Evolutionary conservation across 2,329 filamentous ascomycete genomes (phyloP), one percentile per base, ranked within the genome.

Genomic region (Botrytis porri): DNA sequence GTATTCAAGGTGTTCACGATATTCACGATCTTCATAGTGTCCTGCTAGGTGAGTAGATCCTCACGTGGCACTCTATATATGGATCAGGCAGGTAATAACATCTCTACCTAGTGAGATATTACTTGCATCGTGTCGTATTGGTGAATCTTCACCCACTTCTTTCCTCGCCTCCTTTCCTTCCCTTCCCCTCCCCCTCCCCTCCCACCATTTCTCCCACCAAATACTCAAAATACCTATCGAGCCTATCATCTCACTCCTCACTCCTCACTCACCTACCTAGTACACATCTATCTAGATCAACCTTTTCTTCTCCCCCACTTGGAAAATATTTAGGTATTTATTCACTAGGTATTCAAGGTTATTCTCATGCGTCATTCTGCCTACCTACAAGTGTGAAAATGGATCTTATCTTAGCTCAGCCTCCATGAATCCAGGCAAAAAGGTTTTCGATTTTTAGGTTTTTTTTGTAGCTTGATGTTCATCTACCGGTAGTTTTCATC

Each of bases 381-480:
- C 61, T 45, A 64, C 16, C 61, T 64, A 29, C 61, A 43, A 32
- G n/a, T 64, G n/a, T 64, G 37, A 37, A 63, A 63, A 39, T 63
- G 51, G 51, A 57, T 29, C n/a, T 57, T 57, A 29, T 29, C 51
- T 57, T 61, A 60, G 57, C 32, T 35, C 39, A 25, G 61, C 39
- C 61, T 41, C 41, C 61, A 43, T 43, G n/a, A 45, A 45, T 45
- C 39, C 61, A 64, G 39, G 61, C 39, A 45, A 64, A 64, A 64
- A 64, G 39, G 18, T 32, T 45, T 32, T 32, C 48, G 2, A 32
- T 22, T 43, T 64, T 45, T 7, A 8, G n/a, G 39, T 32, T 64
- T 54, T 63, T 39, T 39, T 22, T 22, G 39, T 64, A 63, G 37
- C 37, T 41, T 14, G 10, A 54, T 16, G 25, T n/a, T n/a, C 39